Evolutionary conservation across 257 asterid species (phyloP), one percentile per base, ranked within the genome.

Genomic region (Salvia rosmarinus): DNA sequence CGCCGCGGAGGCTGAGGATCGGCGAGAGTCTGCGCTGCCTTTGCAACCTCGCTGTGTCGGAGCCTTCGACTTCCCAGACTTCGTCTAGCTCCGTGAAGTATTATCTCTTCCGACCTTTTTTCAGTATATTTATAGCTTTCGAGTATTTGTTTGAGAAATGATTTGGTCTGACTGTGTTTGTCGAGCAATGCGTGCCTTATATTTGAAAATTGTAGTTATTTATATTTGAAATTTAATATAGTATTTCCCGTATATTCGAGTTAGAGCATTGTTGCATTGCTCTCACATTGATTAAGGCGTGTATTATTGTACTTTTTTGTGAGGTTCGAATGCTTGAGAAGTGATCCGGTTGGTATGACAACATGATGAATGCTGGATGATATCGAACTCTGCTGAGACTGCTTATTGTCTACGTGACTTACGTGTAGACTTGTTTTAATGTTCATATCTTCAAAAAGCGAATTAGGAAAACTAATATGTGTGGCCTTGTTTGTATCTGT

Each of bases 51-150:
- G 60, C 91, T 6, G 85, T 70, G 42, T 72, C 90, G 1, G 90
- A 86, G 39, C 76, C 94, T 82, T 83, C 85, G 11, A 73, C 78
- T 60, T 83, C 95, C 0, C 88, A 73, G 77, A 39, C 77, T 64
- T 79, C 90, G 25, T 56, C 91, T 59, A 80, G 70, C 78, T 59
- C 90, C 71, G 69, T 79, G 52, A 89, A 79, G 96, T 88, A 89
- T 77, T 64, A 34, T 39, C 34, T 66, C 9, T 62, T 16, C 16
- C 42, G 56, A 50, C 14, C 19, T 59, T 23, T 5, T 40, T 32
- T 63, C 7, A 25, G 70, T 37, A 6, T 23, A 14, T 16, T 58
- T 54, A 4, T 71, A 10, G 43, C 64, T 58, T 12, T 35, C n/a
- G 50, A 55, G 17, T n/a, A 46, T 64, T 64, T 14, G 11, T 65